A percentile compares a stretch with the other conserved stretches of the same genome.
These are phyloP conservation scores for Chaetomium globosum DNA, from an alignment of 2,329 filamentous ascomycete genomes.

Conservation along the genomic window DNA sequence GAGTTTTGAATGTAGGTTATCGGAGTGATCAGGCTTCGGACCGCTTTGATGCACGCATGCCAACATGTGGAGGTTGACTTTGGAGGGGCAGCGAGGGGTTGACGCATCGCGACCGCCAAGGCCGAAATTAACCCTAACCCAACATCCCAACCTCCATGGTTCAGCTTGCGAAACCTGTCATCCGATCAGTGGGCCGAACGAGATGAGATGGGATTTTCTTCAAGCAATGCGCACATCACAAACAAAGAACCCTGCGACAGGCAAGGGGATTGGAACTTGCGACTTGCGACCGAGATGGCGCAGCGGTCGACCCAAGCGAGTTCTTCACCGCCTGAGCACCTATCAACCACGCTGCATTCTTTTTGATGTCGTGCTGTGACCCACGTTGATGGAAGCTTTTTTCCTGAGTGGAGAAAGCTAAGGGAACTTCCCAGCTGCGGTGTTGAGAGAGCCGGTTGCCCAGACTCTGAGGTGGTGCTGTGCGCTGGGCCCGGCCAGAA, in stretches of 20 bases:
- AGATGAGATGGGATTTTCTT: neutral
- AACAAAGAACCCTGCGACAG: neutral
- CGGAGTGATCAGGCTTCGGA: neutral
- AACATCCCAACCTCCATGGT: neutral
- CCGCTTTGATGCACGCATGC: neutral
- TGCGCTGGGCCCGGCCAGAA: conserved; percentile 12
- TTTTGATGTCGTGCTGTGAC: conserved; percentile 6
- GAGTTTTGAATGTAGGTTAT: neutral
- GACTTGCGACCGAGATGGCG: neutral
- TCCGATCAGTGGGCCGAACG: neutral
- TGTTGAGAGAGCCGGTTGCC: no score
- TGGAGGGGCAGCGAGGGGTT: conserved; percentile 14
- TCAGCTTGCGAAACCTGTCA: neutral
- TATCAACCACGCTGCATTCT: conserved; percentile 10
- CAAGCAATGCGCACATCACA: neutral
- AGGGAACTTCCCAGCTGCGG: no score
- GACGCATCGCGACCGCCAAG: neutral
- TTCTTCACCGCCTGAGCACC: neutral
- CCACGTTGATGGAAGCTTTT: neutral
- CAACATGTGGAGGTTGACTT: neutral
- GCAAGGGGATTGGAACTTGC: neutral
- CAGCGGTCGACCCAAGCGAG: no score
- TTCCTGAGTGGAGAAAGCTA: no score
- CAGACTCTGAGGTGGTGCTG: no score
- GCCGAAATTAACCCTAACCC: neutral